A percentile compares a stretch with the other conserved stretches of the same genome.
phyloP scores from a whole-genome alignment of 768 basidiomycete species.

The Sutorius australiensis region DNA sequence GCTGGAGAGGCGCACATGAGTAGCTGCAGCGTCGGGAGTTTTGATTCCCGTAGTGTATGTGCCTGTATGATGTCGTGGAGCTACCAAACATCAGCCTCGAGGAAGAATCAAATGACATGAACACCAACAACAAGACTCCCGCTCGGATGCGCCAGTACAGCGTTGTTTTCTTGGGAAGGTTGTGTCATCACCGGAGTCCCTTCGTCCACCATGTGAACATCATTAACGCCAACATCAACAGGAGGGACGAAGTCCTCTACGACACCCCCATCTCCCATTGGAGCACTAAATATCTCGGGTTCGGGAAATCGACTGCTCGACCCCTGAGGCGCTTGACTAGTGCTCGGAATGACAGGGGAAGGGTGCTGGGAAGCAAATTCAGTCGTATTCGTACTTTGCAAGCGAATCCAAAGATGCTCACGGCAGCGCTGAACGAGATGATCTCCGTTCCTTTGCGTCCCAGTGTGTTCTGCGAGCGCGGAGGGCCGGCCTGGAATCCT shows the following conservation, averaged over 20 bases:
- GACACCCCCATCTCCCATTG: constrained; percentile 9
- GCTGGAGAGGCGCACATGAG: constrained; percentile 41
- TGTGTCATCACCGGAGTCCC: constrained; percentile 5
- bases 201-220: constrained; percentile 35
- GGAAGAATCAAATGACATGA: not conserved
- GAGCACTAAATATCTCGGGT: constrained; percentile 22
- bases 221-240: constrained; percentile 26
- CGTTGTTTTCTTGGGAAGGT: constrained; percentile 29
- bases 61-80: constrained; percentile 58
- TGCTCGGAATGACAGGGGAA: constrained; percentile 20
- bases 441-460: constrained; percentile 20
- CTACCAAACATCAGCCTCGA: constrained; percentile 32
- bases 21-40: constrained; percentile 48
- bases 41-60: constrained; percentile 42
- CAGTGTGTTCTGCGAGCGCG: constrained; percentile 16
- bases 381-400: not conserved
- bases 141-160: constrained; percentile 41
- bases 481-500: constrained; percentile 22
- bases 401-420: not conserved
- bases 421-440: not conserved
- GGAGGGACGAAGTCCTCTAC: constrained; percentile 13
- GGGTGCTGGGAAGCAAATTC: constrained; percentile 1
- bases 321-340: constrained; percentile 20
- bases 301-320: constrained; percentile 6
- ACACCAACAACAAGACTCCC: constrained; percentile 54